These are phyloP conservation scores for Heritiera fomes DNA, from an alignment of 345 rosid genomes.

Conservation along the genomic window DNA sequence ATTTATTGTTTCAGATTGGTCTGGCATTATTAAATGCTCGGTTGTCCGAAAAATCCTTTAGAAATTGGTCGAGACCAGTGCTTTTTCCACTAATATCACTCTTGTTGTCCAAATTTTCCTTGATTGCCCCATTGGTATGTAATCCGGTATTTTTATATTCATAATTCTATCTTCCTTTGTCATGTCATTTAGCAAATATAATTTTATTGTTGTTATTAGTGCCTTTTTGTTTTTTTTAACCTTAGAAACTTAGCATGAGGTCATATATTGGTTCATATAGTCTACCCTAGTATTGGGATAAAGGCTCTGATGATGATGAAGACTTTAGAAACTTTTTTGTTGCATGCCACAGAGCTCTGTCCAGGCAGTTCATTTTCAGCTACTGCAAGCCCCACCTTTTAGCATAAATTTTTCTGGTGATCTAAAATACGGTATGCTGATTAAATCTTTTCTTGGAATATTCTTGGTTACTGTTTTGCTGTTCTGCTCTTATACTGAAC, in stretches of 20 bases:
- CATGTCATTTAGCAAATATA: neutral
- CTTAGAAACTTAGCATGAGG: no score
- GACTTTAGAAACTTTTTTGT: conserved; percentile 17
- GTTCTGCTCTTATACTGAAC: conserved; percentile 9
- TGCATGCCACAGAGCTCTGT: conserved; percentile 57
- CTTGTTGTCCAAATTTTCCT: conserved; percentile 73
- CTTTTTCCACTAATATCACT: conserved; percentile 64
- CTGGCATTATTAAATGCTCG: conserved; percentile 83
- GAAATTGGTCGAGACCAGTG: conserved; percentile 62
- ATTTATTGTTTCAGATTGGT: conserved; percentile 54
- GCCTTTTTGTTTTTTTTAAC: neutral
- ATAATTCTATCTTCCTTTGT: neutral
- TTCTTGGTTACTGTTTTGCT: neutral
- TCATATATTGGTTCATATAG: no score
- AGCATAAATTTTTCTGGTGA: conserved; percentile 77
- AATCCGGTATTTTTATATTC: conserved; percentile 8
- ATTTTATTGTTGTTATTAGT: neutral
- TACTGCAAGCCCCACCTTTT: conserved; percentile 74
- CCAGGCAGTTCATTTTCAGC: conserved; percentile 83
- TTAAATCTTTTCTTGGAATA: neutral
- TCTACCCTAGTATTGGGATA: no score
- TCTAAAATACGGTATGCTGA: conserved; percentile 69
- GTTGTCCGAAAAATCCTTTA: conserved; percentile 67
- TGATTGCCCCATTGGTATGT: conserved; percentile 84
- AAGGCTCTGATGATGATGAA: no score